A percentile compares a stretch with the other conserved stretches of the same genome.
Conservation (phyloP, 129 eudicot species). For the Deinandra increscens region DNA sequence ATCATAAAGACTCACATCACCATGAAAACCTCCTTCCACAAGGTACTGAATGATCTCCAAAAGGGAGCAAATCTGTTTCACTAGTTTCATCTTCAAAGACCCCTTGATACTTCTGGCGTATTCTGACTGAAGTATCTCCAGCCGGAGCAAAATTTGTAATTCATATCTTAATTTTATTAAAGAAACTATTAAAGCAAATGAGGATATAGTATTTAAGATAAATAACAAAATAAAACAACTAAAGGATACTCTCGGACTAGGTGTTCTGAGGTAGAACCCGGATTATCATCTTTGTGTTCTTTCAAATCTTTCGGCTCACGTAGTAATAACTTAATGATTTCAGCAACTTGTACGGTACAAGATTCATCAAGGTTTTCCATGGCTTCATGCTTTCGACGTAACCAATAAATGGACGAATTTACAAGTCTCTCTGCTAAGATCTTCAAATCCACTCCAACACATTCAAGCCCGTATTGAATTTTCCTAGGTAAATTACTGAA, state of each 20-base stretch:
- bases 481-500: slow-evolving; percentile 55
- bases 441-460: slow-evolving; percentile 67
- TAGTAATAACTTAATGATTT: slow-evolving; percentile 52
- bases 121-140: slow-evolving; percentile 82
- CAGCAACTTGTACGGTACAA: slow-evolving; percentile 29
- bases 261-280: slow-evolving; percentile 32
- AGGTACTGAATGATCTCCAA: slow-evolving; percentile 79
- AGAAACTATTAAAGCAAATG: slow-evolving; percentile 36
- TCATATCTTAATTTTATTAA: slow-evolving; percentile 68
- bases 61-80: slow-evolving; percentile 83
- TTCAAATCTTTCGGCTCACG: slow-evolving; percentile 67
- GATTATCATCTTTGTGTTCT: slow-evolving; percentile 37
- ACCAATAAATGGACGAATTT: slow-evolving; percentile 54
- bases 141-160: slow-evolving; percentile 77
- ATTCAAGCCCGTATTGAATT: slow-evolving; percentile 69
- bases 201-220: background rate
- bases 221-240: slow-evolving; percentile 10
- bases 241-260: slow-evolving; percentile 89
- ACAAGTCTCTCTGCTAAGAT: slow-evolving; percentile 75
- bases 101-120: slow-evolving; percentile 46
- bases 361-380: slow-evolving; percentile 29
- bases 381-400: slow-evolving; percentile 36
- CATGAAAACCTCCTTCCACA: slow-evolving; percentile 89
- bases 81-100: slow-evolving; percentile 56
- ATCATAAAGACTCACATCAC: slow-evolving; percentile 69